Percentiles rank a stretch among this genome's conserved stretches.
phyloP scores from a whole-genome alignment of 352 stramenopile genomes.

The Phytopythium vexans region DNA sequence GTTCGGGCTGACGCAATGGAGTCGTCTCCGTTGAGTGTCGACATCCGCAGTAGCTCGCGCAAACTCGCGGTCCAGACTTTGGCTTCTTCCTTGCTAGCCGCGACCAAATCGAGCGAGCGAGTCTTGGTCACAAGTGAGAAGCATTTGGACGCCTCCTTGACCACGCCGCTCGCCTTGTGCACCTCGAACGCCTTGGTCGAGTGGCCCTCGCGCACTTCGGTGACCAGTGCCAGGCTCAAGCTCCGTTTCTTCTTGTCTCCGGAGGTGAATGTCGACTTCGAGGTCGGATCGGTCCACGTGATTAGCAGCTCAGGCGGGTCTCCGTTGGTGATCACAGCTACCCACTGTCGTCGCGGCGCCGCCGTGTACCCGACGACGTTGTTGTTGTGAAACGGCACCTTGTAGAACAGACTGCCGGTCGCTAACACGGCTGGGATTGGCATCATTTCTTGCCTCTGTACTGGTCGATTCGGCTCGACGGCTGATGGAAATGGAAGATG shows the following conservation, averaged over 20 bases:
- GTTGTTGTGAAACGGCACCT: constrained; percentile 70
- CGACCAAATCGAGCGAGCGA: constrained; percentile 70
- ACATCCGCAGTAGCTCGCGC: constrained; percentile 32
- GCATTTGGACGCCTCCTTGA: constrained; percentile 46
- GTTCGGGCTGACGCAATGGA: constrained; percentile 25
- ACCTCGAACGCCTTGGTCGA: constrained; percentile 59
- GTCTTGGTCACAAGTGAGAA: constrained; percentile 67
- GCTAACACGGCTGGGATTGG: constrained; percentile 41
- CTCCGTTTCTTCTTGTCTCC: constrained; percentile 33
- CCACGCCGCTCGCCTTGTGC: constrained; percentile 37
- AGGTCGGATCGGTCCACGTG: constrained; percentile 66
- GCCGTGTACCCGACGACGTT: constrained; percentile 30
- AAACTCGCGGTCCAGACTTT: constrained; percentile 54
- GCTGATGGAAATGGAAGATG: constrained; percentile 20
- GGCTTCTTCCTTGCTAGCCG: constrained; percentile 77
- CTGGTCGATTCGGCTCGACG: neutral
- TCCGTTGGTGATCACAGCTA: constrained; percentile 28
- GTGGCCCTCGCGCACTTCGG: constrained; percentile 55
- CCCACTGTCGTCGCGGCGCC: constrained; percentile 55
- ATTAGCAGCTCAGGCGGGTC: constrained; percentile 35
- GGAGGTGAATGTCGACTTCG: constrained; percentile 11
- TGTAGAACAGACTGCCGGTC: constrained; percentile 70
- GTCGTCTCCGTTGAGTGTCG: constrained; percentile 1
- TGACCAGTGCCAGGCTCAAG: constrained; percentile 45
- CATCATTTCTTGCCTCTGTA: neutral